Evolutionary conservation across 169 alveolate species (phyloP).

Genomic region (Plasmodium chabaudi): DNA sequence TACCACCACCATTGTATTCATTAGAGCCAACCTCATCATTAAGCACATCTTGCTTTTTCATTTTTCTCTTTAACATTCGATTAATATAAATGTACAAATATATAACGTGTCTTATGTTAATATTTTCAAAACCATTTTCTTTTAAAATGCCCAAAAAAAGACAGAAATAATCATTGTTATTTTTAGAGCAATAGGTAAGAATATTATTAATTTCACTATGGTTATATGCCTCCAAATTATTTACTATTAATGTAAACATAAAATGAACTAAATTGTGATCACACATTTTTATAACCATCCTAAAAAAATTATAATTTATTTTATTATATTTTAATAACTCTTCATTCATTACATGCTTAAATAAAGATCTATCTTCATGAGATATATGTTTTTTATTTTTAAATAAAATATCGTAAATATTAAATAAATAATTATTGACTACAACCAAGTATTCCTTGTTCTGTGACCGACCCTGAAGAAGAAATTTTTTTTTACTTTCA

Average conservation of each 20-base stretch:
- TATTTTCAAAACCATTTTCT: slow-evolving; percentile 9
- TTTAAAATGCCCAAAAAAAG: slow-evolving; percentile 14
- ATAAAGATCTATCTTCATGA: slow-evolving; percentile 26
- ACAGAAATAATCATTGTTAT: slow-evolving; percentile 8
- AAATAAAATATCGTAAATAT: slow-evolving; percentile 26
- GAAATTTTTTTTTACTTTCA: not conserved
- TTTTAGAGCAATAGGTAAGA: slow-evolving; percentile 7
- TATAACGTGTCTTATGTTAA: slow-evolving; percentile 44
- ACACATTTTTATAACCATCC: slow-evolving; percentile 11
- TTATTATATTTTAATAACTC: slow-evolving; percentile 22
- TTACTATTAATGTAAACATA: slow-evolving; percentile 22
- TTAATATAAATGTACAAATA: slow-evolving; percentile 41
- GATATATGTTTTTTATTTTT: slow-evolving; percentile 40
- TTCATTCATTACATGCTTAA: slow-evolving; percentile 15
- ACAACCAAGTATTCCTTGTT: not conserved
- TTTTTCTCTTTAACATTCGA: slow-evolving; percentile 16
- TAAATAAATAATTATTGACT: slow-evolving; percentile 9
- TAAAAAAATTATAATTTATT: slow-evolving; percentile 7
- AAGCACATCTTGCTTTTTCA: not conserved
- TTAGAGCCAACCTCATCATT: not conserved
- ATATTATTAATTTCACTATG: slow-evolving; percentile 16
- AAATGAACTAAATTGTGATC: slow-evolving; percentile 20
- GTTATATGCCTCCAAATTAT: slow-evolving; percentile 30
- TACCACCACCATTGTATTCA: not conserved
- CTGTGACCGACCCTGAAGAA: not conserved